Evolutionary conservation across 805 yeast genomes (phyloP), one percentile per base, ranked within the genome.

Genomic region (Sugiyamaella qingdaonensis): DNA sequence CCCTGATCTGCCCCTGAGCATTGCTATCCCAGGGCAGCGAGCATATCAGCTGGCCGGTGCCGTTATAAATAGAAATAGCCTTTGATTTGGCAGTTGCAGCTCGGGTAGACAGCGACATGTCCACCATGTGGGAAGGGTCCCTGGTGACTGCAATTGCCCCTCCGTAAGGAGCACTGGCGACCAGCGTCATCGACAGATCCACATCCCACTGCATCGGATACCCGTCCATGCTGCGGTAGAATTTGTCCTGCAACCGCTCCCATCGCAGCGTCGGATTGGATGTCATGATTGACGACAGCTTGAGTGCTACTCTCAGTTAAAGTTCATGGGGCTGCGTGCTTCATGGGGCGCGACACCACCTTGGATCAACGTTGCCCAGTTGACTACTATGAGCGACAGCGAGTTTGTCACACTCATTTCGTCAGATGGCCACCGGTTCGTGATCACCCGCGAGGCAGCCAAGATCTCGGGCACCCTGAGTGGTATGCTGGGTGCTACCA

Each of bases 241-340:
- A 88, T 9, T 81, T 85, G 66, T 82, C 81, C 51, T 80, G 82
- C 16, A 90, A 75, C 58, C 84, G 78, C 66, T 89, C 96, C 97
- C 97, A 90, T 43, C 77, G 18, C 18, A 58, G 51, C 21, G 60
- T 54, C 33, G 62, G 62, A 43, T 57, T 59, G 10, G 53, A 34
- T 14, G 61, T 48, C 57, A 56, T 54, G 52, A 14, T 18, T 24
- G 29, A 24, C 29, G 29, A 24, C 29, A 4, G 29, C 29, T 24
- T 24, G 29, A 7, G 29, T 24, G n/a, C n/a, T 24, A 7, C 7
- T 24, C 29, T 34, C 37, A 34, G 10, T 4, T 34, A 9, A 4
- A 14, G 37, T 13, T 34, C 16, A 34, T 34, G 37, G 16, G 37
- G 37, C 37, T 34, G 37, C 37, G n/a, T 34, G 37, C 29, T 24